Conservation (phyloP, 2,329 filamentous ascomycete species). For the Aspergillus sp. region DNA sequence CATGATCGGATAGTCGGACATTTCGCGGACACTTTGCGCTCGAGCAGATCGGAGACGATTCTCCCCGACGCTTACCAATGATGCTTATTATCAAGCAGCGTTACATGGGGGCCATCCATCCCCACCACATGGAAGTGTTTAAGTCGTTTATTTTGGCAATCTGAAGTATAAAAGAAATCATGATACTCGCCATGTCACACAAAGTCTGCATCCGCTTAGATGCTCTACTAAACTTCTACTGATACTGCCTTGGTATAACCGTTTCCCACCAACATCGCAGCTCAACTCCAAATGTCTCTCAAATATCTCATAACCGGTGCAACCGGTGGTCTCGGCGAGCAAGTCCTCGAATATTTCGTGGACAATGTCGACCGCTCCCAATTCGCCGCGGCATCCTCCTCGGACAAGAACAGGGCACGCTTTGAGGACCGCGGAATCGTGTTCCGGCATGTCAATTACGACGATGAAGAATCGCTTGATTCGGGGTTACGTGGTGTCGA, state of each 20-base stretch:
- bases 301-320: constrained; percentile 42
- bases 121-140: too few species aligned
- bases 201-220: too few species aligned
- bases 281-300: constrained; percentile 22
- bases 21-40: too few species aligned
- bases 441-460: constrained; percentile 55
- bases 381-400: constrained; percentile 52
- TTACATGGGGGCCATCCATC: too few species aligned
- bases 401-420: constrained; percentile 41
- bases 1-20: too few species aligned
- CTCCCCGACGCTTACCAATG: too few species aligned
- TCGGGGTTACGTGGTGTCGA: constrained; percentile 53
- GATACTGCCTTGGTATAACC: not conserved
- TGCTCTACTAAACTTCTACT: not conserved
- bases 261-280: not conserved
- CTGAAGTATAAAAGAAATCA: too few species aligned
- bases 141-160: too few species aligned
- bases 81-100: too few species aligned
- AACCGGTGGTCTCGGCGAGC: constrained; percentile 38
- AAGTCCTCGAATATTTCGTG: constrained; percentile 34
- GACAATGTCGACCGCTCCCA: constrained; percentile 41
- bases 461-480: constrained; percentile 48
- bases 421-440: constrained; percentile 46
- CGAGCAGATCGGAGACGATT: too few species aligned
- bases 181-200: too few species aligned